Base-by-base conservation (phyloP, 1,139 yeast species). In the Suhomyces ambrosiae region DNA sequence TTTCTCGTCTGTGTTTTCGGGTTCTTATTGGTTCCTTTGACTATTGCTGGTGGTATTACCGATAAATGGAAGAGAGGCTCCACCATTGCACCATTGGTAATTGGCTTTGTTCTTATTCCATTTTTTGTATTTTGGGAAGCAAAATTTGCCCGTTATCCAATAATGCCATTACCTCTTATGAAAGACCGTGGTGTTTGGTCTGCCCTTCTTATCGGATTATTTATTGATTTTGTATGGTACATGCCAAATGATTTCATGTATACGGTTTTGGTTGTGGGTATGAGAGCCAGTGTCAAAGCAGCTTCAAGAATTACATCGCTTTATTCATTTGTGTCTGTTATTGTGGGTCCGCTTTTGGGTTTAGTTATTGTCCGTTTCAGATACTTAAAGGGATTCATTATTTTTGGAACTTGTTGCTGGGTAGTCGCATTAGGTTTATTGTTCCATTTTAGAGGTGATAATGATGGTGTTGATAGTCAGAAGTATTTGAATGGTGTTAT, bases 191-290 rank as follows among this genome's bases (percentile, higher is more conserved):
- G 86, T 46, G 80, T 83, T 19, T 48, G 75, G 69, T 46, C 69
- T 7, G 83, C 82, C 26, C 63, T 76, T 23, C 30, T 59, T 28
- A 69, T 82, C 46, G 85, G 76, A 18, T 57, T 79, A 41, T 61
- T 77, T 41, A 71, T 79, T 47, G 71, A 80, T 60, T 73, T 80
- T 55, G 63, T 79, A 35, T 82, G 77, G 76, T 75, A 76, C 61
- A 77, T 82, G 84, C 86, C 83, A 35, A 79, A 80, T 45, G 86
- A 79, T 50, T 83, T 69, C 56, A 60, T 84, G 62, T 82, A 79
- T 57, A 74, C 88, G 0, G 81, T 82, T 13, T 64, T 84, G 44
- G 52, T 77, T 33, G 86, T 82, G 26, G 82, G 84, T 3, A 76
- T 82, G 57, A 66, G 79, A 52, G 78, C 80, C 46, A 65, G 80